These are phyloP conservation scores for Amanita brunnescens DNA, from an alignment of 768 basidiomycete species.

Conservation along the genomic window DNA sequence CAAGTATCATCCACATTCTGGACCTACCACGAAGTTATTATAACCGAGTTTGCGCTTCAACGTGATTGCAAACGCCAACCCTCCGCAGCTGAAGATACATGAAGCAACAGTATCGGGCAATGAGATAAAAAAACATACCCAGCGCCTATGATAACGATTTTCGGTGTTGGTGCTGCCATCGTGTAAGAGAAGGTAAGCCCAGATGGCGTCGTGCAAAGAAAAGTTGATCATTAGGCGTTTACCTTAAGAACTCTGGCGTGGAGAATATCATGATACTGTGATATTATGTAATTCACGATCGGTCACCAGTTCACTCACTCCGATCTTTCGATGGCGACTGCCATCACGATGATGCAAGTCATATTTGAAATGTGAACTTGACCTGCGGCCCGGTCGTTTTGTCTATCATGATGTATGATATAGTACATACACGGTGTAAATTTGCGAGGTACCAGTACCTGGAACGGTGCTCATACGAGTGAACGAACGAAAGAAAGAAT, in stretches of 20 bases:
- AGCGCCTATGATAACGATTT: conserved; percentile 8
- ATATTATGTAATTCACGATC: too few species aligned
- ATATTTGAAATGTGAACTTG: background rate
- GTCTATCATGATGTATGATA: background rate
- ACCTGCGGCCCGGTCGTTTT: too few species aligned
- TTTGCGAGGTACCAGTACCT: background rate
- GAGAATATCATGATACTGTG: too few species aligned
- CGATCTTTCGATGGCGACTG: background rate
- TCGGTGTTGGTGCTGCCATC: background rate
- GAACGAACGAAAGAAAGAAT: background rate
- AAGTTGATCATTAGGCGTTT: too few species aligned
- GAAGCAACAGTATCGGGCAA: background rate
- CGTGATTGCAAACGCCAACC: conserved; percentile 20
- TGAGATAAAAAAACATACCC: conserved; percentile 1
- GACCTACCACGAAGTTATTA: conserved; percentile 21
- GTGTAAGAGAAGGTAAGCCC: too few species aligned
- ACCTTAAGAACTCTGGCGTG: too few species aligned
- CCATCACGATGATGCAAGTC: background rate
- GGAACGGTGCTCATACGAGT: background rate
- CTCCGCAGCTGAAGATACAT: conserved; percentile 13
- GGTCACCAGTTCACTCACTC: background rate
- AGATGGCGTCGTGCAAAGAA: background rate
- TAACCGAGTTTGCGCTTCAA: conserved; percentile 21
- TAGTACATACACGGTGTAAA: background rate
- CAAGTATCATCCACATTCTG: background rate